phyloP scores from a whole-genome alignment of 352 stramenopile species.

The Lagenidium sp. region DNA sequence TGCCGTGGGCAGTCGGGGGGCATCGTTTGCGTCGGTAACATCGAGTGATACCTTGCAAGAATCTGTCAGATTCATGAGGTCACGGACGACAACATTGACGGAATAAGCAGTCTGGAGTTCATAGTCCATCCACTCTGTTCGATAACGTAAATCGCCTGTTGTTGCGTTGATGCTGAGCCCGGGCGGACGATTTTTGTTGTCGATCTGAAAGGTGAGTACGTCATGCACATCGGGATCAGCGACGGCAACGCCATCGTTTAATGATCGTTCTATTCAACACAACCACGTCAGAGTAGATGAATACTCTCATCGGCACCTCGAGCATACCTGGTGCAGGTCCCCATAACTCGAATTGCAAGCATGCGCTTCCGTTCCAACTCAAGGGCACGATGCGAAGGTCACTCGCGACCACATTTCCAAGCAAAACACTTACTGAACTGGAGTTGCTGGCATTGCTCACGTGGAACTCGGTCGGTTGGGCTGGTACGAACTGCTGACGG shows the following conservation, averaged over 20 bases:
- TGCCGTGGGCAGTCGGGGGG: neutral
- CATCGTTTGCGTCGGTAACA: constrained; percentile 13
- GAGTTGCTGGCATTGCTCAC: neutral
- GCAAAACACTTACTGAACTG: too few relatives aligned
- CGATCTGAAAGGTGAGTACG: constrained; percentile 2
- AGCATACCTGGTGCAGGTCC: constrained; percentile 28
- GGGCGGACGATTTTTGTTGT: constrained; percentile 3
- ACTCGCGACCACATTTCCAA: constrained; percentile 24
- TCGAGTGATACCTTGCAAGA: neutral
- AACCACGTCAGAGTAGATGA: neutral
- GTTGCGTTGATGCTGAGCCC: constrained; percentile 8
- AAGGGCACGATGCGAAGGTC: constrained; percentile 33
- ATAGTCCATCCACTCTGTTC: constrained; percentile 19
- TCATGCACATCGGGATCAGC: constrained; percentile 11
- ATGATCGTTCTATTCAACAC: neutral
- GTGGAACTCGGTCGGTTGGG: neutral
- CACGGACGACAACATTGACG: constrained; percentile 1
- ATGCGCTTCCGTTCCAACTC: constrained; percentile 21
- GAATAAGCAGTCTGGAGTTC: constrained; percentile 2
- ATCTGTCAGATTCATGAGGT: constrained; percentile 2
- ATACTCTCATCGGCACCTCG: neutral
- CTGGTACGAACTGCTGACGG: neutral
- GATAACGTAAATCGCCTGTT: constrained; percentile 6
- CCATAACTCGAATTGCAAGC: constrained; percentile 34
- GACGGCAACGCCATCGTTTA: constrained; percentile 3